A percentile compares a stretch with the other conserved stretches of the same genome.
phyloP scores from a whole-genome alignment of 2,329 filamentous ascomycete genomes.

The Pezicula rhizophila region DNA sequence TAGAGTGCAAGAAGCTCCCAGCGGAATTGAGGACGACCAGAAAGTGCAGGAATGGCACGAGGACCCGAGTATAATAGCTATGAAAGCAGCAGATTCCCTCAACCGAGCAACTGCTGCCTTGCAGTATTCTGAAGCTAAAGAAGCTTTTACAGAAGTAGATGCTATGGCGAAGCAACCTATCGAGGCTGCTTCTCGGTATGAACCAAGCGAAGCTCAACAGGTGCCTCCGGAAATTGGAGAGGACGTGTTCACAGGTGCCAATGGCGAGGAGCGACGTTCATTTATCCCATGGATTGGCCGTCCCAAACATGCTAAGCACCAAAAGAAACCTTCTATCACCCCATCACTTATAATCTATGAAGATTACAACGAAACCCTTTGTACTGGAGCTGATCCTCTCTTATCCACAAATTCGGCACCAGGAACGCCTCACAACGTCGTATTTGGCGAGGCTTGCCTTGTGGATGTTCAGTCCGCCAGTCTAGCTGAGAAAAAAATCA shows the following conservation, averaged over 20 bases:
- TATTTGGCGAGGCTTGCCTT: slow-evolving; percentile 24
- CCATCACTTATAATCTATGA: neutral
- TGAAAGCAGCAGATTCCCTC: slow-evolving; percentile 53
- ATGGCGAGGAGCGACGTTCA: neutral
- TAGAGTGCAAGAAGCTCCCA: neutral
- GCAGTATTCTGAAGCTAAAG: slow-evolving; percentile 29
- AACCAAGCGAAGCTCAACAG: neutral
- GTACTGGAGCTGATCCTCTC: slow-evolving; percentile 6
- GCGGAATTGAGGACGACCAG: slow-evolving; percentile 15
- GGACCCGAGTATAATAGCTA: slow-evolving; percentile 48
- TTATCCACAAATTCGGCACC: slow-evolving; percentile 12
- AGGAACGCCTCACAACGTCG: slow-evolving; percentile 5
- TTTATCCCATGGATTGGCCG: neutral
- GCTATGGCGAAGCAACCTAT: neutral
- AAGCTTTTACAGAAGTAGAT: neutral
- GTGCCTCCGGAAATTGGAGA: neutral
- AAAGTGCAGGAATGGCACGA: neutral
- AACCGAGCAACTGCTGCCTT: slow-evolving; percentile 49
- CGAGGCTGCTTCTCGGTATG: neutral
- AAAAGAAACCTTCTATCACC: neutral
- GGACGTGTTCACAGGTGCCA: neutral
- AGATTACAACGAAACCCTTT: slow-evolving; percentile 7
- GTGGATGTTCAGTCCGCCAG: slow-evolving; percentile 21
- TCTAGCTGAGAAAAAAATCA: slow-evolving; percentile 6
- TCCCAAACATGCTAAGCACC: neutral